These are phyloP conservation scores for Chlorophyllum brunneum DNA, from an alignment of 768 basidiomycete species.

Conservation along the genomic window DNA sequence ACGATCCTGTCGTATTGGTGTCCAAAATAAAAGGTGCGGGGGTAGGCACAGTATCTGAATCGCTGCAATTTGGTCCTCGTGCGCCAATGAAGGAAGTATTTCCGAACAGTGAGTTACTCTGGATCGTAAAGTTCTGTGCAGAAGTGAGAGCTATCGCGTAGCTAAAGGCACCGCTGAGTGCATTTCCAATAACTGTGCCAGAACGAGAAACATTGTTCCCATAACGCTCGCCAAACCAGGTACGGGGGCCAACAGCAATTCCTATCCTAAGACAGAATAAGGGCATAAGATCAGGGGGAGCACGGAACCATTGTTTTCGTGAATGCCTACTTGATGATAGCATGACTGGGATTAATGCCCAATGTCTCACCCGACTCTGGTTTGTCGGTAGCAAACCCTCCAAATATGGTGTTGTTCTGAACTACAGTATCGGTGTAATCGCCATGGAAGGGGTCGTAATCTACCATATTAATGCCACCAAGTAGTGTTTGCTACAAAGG, in stretches of 20 bases:
- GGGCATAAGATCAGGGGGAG: not conserved
- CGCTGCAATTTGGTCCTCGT: conserved; percentile 61
- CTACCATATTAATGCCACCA: conserved; percentile 79
- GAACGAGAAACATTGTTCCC: conserved; percentile 47
- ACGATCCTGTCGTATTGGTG: conserved; percentile 32
- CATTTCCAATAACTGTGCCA: conserved; percentile 55
- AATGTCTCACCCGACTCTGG: conserved; percentile 35
- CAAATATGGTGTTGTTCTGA: conserved; percentile 60
- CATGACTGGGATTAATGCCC: conserved; percentile 55
- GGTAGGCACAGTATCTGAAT: conserved; percentile 41
- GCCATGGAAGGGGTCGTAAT: conserved; percentile 64
- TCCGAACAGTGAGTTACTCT: conserved; percentile 55
- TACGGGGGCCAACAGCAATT: conserved; percentile 74
- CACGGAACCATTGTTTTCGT: not conserved
- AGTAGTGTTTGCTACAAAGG: conserved; percentile 54
- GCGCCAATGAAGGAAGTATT: conserved; percentile 76
- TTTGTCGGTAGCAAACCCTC: conserved; percentile 59
- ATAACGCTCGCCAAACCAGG: conserved; percentile 65
- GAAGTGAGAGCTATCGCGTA: conserved; percentile 69
- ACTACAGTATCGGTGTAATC: conserved; percentile 64
- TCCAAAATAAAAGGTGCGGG: conserved; percentile 62
- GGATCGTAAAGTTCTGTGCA: conserved; percentile 62
- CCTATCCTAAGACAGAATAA: conserved; percentile 49
- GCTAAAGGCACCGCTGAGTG: conserved; percentile 63
- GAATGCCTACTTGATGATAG: conserved; percentile 63